Evolutionary conservation across 805 yeast species (phyloP), one percentile per base, ranked within the genome.

Genomic region (Zygotorulaspora florentina): DNA sequence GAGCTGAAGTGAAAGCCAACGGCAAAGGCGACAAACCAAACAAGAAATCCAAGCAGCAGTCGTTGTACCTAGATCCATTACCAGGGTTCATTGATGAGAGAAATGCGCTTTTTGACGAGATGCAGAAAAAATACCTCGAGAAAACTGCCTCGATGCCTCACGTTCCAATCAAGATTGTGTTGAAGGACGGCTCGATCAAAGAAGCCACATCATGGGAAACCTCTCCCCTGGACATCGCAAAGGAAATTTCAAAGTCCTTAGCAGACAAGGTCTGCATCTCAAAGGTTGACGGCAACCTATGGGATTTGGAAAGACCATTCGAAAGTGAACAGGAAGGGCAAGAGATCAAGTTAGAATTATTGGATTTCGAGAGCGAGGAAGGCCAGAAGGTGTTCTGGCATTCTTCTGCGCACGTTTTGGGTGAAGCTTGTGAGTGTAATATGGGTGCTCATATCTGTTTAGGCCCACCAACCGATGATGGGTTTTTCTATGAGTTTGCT

Each of bases 331-430:
- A n/a, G 5, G 66, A 71, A 20, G 59, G 61, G 20, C 62, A 64
- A 39, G 63, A 56, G 30, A 43, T 66, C 39, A 66, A 61, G 42
- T 73, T 93, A 52, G 93, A 88, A 66, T 83, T 89, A 61, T 79
- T 88, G 64, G 97, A 90, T 65, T 93, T 93, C 61, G 95, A 88
- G 33, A 76, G 87, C 50, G 86, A 86, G n/a, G 97, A 90, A 62
- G 99, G 98, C 69, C 87, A 84, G 66, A 81, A 82, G 54, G 98
- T 91, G 29, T 93, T 93, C 72, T 93, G 99, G 99, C 99, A 93
- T 69, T 93, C 99, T 2, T 85, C 96, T 55, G 99, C 99, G 43
- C 99, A 93, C 71, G 91, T 93, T 45, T 74, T 93, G 58, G 99
- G 99, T 71, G 99, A 93, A 74, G 91, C 97, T 40, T 86, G 96